Evolutionary conservation across 208 protist species (phyloP).

Genomic region (Leishmania gerbilli): DNA sequence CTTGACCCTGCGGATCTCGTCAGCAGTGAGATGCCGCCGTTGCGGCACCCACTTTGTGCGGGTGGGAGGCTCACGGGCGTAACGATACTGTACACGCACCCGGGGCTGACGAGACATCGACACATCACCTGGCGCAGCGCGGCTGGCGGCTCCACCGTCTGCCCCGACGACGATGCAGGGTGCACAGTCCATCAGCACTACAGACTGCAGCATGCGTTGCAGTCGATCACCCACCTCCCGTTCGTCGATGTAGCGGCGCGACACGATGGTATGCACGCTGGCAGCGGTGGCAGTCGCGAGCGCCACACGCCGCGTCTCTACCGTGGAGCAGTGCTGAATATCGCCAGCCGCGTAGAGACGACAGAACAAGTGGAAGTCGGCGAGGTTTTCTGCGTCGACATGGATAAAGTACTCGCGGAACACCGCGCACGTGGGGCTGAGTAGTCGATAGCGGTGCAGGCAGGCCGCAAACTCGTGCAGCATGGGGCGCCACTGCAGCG

Average conservation of each 20-base stretch:
- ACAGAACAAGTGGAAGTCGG: conserved; percentile 40
- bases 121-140: background rate
- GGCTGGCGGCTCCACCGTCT: background rate
- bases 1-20: conserved; percentile 39
- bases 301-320: conserved; percentile 27
- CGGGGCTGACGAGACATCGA: background rate
- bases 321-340: conserved; percentile 26
- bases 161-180: conserved; percentile 18
- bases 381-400: conserved; percentile 26
- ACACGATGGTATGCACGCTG: conserved; percentile 29
- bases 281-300: background rate
- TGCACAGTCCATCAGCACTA: conserved; percentile 28
- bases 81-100: conserved; percentile 4
- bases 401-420: conserved; percentile 54
- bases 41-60: conserved; percentile 5
- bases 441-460: conserved; percentile 36
- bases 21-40: conserved; percentile 24
- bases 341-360: conserved; percentile 27
- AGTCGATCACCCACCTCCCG: conserved; percentile 31
- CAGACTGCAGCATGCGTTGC: conserved; percentile 29
- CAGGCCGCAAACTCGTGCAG: conserved; percentile 42
- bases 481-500: conserved; percentile 43
- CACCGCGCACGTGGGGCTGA: conserved; percentile 43
- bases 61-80: conserved; percentile 1
- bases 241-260: conserved; percentile 49